These are phyloP conservation scores for Globisporangium apiculatum DNA, from an alignment of 352 stramenopile genomes.

Conservation along the genomic window DNA sequence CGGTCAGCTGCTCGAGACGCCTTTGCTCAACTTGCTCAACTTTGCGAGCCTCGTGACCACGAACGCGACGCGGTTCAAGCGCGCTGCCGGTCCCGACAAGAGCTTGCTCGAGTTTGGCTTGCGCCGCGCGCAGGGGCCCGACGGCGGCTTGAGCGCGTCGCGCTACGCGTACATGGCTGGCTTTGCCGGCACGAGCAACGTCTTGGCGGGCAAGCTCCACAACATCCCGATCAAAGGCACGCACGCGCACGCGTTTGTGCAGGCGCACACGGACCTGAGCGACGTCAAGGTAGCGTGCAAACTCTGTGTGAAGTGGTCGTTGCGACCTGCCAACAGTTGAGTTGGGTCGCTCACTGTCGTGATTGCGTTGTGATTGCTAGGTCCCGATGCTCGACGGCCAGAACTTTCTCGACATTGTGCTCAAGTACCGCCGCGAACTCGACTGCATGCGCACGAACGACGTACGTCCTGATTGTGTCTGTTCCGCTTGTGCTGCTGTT, in stretches of 20 bases:
- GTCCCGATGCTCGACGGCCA: slow-evolving; percentile 50
- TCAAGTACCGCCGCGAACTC: slow-evolving; percentile 77
- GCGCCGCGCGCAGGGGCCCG: slow-evolving; percentile 92
- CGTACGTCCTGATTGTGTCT: slow-evolving; percentile 21
- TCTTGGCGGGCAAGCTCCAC: slow-evolving; percentile 95
- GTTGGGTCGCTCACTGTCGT: not conserved
- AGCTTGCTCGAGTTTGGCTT: slow-evolving; percentile 92
- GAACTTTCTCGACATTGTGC: slow-evolving; percentile 75
- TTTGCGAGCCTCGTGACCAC: slow-evolving; percentile 97
- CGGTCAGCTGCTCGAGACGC: slow-evolving; percentile 97
- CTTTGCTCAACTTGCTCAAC: slow-evolving; percentile 97
- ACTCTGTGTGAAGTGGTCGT: too few relatives aligned
- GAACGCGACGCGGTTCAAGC: slow-evolving; percentile 96
- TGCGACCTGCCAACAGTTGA: too few relatives aligned
- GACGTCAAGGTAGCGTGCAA: slow-evolving; percentile 57
- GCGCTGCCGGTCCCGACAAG: slow-evolving; percentile 85
- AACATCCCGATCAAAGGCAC: slow-evolving; percentile 95
- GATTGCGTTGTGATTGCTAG: not conserved
- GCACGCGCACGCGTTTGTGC: slow-evolving; percentile 97
- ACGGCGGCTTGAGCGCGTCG: slow-evolving; percentile 95
- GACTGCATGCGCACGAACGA: slow-evolving; percentile 73
- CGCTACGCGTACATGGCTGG: slow-evolving; percentile 97
- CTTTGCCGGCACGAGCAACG: slow-evolving; percentile 97
- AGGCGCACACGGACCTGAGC: slow-evolving; percentile 91
- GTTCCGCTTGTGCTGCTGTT: slow-evolving; percentile 3